phyloP scores from a whole-genome alignment of 1,284 basidiomycete genomes.

The Polyporus tsugae region DNA sequence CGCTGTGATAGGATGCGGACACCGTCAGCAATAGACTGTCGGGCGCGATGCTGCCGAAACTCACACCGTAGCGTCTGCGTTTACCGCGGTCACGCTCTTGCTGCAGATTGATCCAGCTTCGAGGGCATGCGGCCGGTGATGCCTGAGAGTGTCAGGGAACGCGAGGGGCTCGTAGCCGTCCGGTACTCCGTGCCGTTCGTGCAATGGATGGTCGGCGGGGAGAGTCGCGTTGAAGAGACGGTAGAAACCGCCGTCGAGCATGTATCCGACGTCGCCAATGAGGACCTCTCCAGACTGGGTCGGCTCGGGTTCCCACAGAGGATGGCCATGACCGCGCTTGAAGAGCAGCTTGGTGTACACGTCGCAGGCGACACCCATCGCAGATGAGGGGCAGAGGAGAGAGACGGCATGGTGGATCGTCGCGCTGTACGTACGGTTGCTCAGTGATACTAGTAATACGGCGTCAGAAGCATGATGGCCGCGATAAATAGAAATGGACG shows the following conservation, averaged over 20 bases:
- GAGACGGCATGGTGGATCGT: neutral
- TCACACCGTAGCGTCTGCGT: conserved; percentile 10
- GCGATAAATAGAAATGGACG: neutral
- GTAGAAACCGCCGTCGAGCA: conserved; percentile 40
- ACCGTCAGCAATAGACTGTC: neutral
- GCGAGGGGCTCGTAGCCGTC: conserved; percentile 26
- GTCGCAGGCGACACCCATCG: conserved; percentile 17
- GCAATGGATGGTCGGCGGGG: conserved; percentile 32
- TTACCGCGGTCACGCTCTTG: conserved; percentile 18
- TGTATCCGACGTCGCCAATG: conserved; percentile 42
- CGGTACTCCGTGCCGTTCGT: conserved; percentile 31
- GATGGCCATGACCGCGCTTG: conserved; percentile 28
- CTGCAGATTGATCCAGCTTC: conserved; percentile 17
- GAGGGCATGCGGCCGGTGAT: conserved; percentile 2
- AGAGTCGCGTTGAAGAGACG: conserved; percentile 43
- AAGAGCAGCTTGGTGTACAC: conserved; percentile 33
- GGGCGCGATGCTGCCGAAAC: neutral
- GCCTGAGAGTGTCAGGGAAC: conserved; percentile 1
- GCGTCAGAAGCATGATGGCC: neutral
- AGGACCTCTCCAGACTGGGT: conserved; percentile 27
- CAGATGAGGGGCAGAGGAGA: neutral
- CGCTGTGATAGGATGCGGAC: neutral
- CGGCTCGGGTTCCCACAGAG: conserved; percentile 37
- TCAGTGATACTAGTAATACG: neutral
- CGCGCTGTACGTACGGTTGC: neutral